phyloP scores from a whole-genome alignment of 2,329 filamentous ascomycete genomes.

The Fusarium dlaminii region DNA sequence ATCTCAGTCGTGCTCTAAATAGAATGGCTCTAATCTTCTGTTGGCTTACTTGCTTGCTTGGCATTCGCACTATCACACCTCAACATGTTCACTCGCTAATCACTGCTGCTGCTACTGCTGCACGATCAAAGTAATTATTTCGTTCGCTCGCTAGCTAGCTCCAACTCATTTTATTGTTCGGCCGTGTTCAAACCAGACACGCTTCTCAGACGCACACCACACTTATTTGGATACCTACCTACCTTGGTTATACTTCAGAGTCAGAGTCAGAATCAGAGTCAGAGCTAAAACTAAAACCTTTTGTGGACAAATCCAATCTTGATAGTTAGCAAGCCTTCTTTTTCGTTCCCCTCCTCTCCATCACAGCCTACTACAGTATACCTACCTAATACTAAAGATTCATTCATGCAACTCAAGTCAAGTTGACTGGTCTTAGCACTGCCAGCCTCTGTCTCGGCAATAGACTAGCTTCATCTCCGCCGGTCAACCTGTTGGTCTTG shows the following conservation, averaged over 20 bases:
- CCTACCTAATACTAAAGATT: neutral
- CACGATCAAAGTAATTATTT: slow-evolving; percentile 23
- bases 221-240: neutral
- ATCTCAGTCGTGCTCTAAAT: neutral
- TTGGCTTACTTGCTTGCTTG: neutral
- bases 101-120: slow-evolving; percentile 1
- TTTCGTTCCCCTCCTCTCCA: neutral
- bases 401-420: neutral
- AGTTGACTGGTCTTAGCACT: slow-evolving; percentile 24
- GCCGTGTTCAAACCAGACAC: neutral
- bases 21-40: slow-evolving; percentile 15
- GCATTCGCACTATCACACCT: neutral
- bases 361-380: slow-evolving; percentile 3
- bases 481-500: slow-evolving; percentile 11
- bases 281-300: neutral
- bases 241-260: neutral
- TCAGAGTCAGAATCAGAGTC: neutral
- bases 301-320: neutral
- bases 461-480: slow-evolving; percentile 37
- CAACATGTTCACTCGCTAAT: slow-evolving; percentile 19
- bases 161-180: slow-evolving; percentile 15
- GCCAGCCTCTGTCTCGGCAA: slow-evolving; percentile 31
- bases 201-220: neutral
- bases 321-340: neutral
- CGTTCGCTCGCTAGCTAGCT: slow-evolving; percentile 25